Evolutionary conservation across 352 stramenopile genomes (phyloP), one percentile per base, ranked within the genome.

Genomic region (Pythium phragmitis): DNA sequence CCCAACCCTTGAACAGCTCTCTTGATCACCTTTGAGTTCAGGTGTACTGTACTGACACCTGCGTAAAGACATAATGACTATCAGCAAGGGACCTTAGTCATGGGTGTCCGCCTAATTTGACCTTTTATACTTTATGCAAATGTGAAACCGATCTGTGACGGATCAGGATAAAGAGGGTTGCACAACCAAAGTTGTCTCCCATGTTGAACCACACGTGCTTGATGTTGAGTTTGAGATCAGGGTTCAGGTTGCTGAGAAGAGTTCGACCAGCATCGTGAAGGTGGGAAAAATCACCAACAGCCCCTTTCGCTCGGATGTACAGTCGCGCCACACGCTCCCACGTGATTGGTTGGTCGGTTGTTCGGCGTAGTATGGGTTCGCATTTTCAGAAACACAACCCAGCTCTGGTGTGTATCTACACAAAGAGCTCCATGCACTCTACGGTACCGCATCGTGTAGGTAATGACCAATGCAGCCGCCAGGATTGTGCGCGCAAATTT

Each of bases 171-270:
- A 8, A 46, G 23, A 60, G 63, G 63, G 45, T 63, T 59, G 43
- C 57, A 63, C 57, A 36, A 55, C 43, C 37, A 55, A 54, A 52
- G 41, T 64, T 51, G 47, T 57, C 43, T 62, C 41, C 46, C 47
- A 70, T 51, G 54, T 70, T 63, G 64, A 64, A 63, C 46, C 36
- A 66, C 33, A 12, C 39, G 21, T 51, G 50, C 65, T 72, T 72
- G 58, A 67, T 30, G 58, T 72, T 72, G 66, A 72, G 66, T 51
- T 72, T 68, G 26, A 6, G 30, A 60, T 64, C 30, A 60, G 58
- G 51, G 55, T 16, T 72, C 60, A 58, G 65, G 42, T 19, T 63
- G 57, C 13, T 41, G 45, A 33, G 23, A 57, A 57, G 6, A 51
- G 17, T 43, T 30, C 28, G 61, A 63, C 21, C 33, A 30, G 3